Evolutionary conservation across 139 green algal genomes (phyloP).

Genomic region (Pedinophyceae sp.): DNA sequence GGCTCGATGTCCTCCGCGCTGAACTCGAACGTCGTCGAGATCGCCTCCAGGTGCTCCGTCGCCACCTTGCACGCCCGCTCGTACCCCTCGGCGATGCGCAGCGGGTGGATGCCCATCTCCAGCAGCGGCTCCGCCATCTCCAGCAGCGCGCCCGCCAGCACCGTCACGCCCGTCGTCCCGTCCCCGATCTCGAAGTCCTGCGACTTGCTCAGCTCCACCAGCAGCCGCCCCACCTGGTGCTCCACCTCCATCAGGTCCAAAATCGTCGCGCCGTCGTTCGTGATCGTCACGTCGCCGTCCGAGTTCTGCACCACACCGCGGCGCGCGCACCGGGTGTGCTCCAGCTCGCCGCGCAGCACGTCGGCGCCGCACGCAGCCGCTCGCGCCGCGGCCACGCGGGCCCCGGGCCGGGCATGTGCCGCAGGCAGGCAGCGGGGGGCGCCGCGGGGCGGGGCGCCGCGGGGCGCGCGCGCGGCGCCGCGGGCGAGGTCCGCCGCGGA

Average conservation of each 20-base stretch:
- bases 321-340: too few species aligned
- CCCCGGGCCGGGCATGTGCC: too few species aligned
- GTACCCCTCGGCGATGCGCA: slow-evolving; percentile 94
- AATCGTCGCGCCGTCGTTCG: slow-evolving; percentile 97
- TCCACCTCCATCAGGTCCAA: slow-evolving; percentile 99
- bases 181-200: slow-evolving; percentile 58
- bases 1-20: slow-evolving; percentile 65
- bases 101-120: slow-evolving; percentile 94
- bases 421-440: too few species aligned
- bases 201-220: slow-evolving; percentile 87
- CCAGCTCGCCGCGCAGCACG: too few species aligned
- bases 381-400: too few species aligned
- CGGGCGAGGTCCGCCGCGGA: too few species aligned
- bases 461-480: too few species aligned
- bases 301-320: slow-evolving; percentile 29
- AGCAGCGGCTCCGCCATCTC: slow-evolving; percentile 85
- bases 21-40: slow-evolving; percentile 66
- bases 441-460: too few species aligned
- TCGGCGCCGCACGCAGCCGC: too few species aligned
- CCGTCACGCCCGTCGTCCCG: slow-evolving; percentile 90
- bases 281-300: slow-evolving; percentile 96
- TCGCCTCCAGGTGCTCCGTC: slow-evolving; percentile 45
- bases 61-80: slow-evolving; percentile 92
- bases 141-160: slow-evolving; percentile 50
- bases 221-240: slow-evolving; percentile 96